phyloP scores from a whole-genome alignment of 176 grass and related monocot species.

The Triticum monococcum region DNA sequence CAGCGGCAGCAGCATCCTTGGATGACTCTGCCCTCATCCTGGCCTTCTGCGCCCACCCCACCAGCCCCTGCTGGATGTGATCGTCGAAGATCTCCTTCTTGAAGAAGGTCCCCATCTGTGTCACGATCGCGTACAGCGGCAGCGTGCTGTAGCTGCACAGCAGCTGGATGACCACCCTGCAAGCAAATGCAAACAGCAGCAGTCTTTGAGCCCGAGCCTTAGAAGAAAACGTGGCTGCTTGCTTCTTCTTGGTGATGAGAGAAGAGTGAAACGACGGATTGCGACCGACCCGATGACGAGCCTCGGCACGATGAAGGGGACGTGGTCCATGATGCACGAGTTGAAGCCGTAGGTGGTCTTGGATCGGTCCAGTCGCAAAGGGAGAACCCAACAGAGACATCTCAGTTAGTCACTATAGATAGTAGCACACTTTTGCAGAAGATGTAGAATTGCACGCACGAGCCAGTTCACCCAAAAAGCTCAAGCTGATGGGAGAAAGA shows the following conservation, averaged over 20 bases:
- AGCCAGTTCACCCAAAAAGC: no score
- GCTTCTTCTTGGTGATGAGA: background rate
- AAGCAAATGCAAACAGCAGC: background rate
- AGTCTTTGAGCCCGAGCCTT: background rate
- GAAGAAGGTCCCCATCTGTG: constrained; percentile 89
- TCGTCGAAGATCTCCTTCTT: constrained; percentile 87
- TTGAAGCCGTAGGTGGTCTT: constrained; percentile 79
- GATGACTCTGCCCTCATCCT: background rate
- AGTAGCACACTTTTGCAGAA: background rate
- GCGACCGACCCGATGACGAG: constrained; percentile 65
- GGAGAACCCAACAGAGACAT: background rate
- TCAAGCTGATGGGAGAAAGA: no score
- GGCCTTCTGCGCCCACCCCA: constrained; percentile 62
- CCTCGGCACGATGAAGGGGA: constrained; percentile 67
- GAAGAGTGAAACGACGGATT: background rate
- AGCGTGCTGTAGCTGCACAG: constrained; percentile 93
- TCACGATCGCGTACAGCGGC: constrained; percentile 86
- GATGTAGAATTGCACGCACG: no score
- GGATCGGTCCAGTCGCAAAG: background rate
- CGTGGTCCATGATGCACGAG: constrained; percentile 89
- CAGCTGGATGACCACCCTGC: constrained; percentile 66
- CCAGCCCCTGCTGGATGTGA: constrained; percentile 66
- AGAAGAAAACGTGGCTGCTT: background rate
- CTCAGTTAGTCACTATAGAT: background rate
- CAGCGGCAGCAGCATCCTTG: background rate